Evolutionary conservation across 805 yeast species (phyloP).

Genomic region (Wickerhamiella lipophila): DNA sequence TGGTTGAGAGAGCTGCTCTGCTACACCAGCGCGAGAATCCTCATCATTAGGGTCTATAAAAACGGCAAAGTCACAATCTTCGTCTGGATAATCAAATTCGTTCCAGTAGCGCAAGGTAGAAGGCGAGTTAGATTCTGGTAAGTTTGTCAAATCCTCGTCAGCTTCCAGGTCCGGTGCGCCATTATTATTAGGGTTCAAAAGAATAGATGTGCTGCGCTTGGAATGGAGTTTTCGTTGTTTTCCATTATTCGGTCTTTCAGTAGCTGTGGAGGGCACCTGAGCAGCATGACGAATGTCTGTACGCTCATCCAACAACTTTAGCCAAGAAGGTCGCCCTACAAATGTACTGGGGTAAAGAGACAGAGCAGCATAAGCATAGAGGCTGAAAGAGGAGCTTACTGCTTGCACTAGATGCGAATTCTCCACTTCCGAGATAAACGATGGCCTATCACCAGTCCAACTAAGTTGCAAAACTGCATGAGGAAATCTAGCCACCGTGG

Average conservation of each 20-base stretch:
- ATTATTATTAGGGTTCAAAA: slow-evolving; percentile 15
- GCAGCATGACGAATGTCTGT: slow-evolving; percentile 34
- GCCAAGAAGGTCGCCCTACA: slow-evolving; percentile 32
- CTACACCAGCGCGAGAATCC: slow-evolving; percentile 26
- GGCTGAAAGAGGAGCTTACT: slow-evolving; percentile 32
- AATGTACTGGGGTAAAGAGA: slow-evolving; percentile 26
- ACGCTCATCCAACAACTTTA: slow-evolving; percentile 25
- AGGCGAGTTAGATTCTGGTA: slow-evolving; percentile 11
- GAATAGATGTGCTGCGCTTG: slow-evolving; percentile 15
- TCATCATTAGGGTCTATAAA: slow-evolving; percentile 27
- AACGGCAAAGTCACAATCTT: slow-evolving; percentile 25
- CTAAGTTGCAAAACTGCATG: slow-evolving; percentile 39
- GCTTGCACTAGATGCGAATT: slow-evolving; percentile 38
- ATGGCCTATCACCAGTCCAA: slow-evolving; percentile 33
- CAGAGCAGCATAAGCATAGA: slow-evolving; percentile 29
- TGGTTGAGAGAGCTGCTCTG: slow-evolving; percentile 24
- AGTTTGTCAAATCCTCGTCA: not conserved
- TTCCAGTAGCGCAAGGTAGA: slow-evolving; percentile 43
- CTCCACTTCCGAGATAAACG: slow-evolving; percentile 31
- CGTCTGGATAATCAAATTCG: slow-evolving; percentile 54
- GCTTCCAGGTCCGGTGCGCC: slow-evolving; percentile 4
- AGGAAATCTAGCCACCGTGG: slow-evolving; percentile 30
- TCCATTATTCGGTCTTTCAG: not conserved
- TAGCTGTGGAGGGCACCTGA: not conserved
- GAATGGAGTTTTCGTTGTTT: not conserved